Evolutionary conservation across 2,329 filamentous ascomycete species (phyloP).

Genomic region (Talaromyces sp.): DNA sequence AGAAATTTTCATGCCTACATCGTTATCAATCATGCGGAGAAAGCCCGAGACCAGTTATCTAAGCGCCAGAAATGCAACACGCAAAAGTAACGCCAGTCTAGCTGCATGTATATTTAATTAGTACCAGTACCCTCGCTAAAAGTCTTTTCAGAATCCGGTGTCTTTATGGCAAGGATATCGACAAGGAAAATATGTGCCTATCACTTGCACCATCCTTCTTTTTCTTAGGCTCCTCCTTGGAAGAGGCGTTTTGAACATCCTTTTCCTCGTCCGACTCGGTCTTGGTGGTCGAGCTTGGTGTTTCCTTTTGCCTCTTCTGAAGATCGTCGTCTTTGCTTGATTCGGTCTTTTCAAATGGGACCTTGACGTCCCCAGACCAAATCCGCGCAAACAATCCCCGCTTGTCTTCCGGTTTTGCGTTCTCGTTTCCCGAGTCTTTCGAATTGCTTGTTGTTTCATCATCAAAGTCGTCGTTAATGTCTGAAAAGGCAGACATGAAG

Average conservation of each 20-base stretch:
- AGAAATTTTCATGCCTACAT: background rate
- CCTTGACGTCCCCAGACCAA: slow-evolving; percentile 19
- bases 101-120: background rate
- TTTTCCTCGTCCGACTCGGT: background rate
- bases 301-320: slow-evolving; percentile 4
- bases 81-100: background rate
- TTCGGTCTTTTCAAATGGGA: slow-evolving; percentile 7
- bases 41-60: background rate
- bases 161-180: slow-evolving; percentile 6
- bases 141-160: background rate
- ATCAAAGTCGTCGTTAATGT: slow-evolving; percentile 49
- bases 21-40: background rate
- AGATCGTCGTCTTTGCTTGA: slow-evolving; percentile 5
- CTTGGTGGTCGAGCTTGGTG: background rate
- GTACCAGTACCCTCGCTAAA: background rate
- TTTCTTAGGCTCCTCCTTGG: background rate
- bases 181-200: slow-evolving; percentile 6
- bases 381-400: slow-evolving; percentile 24
- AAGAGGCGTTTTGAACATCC: background rate
- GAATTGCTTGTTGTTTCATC: slow-evolving; percentile 16
- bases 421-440: slow-evolving; percentile 33
- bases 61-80: background rate
- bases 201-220: background rate
- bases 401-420: slow-evolving; percentile 38
- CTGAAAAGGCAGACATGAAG: slow-evolving; percentile 76